A percentile compares a stretch with the other conserved stretches of the same genome.
These are phyloP conservation scores for Lodderomyces orthopsilosis DNA, from an alignment of 1,139 yeast species.

Conservation along the genomic window DNA sequence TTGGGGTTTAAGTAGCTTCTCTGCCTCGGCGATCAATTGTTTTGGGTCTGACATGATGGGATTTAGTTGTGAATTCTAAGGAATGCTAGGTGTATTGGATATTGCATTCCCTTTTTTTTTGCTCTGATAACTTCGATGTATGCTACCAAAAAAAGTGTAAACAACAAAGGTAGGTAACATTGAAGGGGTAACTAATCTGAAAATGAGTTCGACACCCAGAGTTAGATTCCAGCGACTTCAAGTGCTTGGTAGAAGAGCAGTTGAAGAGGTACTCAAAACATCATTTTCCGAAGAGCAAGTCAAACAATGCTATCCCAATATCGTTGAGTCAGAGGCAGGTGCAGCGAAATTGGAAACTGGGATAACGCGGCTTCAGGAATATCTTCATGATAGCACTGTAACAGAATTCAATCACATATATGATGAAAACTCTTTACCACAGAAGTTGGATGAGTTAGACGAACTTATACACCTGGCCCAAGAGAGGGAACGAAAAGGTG, in stretches of 20 bases:
- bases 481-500: slow-evolving; percentile 19
- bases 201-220: slow-evolving; percentile 20
- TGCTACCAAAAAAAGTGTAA: too few relatives aligned
- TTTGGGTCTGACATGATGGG: slow-evolving; percentile 38
- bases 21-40: slow-evolving; percentile 43
- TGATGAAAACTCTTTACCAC: slow-evolving; percentile 56
- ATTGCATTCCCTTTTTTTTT: too few relatives aligned
- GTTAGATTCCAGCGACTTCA: slow-evolving; percentile 54
- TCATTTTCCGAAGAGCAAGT: slow-evolving; percentile 60
- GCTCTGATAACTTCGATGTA: too few relatives aligned
- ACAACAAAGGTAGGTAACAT: too few relatives aligned
- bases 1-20: slow-evolving; percentile 54
- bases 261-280: slow-evolving; percentile 60
- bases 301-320: slow-evolving; percentile 63
- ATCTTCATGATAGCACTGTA: slow-evolving; percentile 58
- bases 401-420: slow-evolving; percentile 68
- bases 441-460: slow-evolving; percentile 64
- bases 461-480: slow-evolving; percentile 57
- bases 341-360: slow-evolving; percentile 52
- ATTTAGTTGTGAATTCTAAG: not conserved
- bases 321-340: slow-evolving; percentile 52
- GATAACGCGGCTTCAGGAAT: slow-evolving; percentile 56
- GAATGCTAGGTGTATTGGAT: not conserved
- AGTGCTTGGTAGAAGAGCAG: slow-evolving; percentile 61
- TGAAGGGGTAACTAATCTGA: too few relatives aligned